These are phyloP conservation scores for Umbellularia californica DNA, from an alignment of 164 flowering plant genomes.

Conservation along the genomic window DNA sequence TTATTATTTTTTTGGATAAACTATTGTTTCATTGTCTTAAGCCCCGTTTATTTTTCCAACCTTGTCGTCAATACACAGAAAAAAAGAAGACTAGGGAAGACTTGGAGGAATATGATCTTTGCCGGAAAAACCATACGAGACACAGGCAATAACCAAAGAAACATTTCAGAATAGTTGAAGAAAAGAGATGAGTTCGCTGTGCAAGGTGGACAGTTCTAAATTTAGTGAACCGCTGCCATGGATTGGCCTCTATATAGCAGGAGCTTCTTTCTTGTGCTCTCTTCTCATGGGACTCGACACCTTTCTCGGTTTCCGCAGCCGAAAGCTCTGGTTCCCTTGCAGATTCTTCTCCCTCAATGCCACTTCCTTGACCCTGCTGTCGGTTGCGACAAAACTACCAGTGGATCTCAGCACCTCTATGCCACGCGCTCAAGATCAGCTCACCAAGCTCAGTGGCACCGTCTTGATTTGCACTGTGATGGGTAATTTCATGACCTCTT, in stretches of 20 bases:
- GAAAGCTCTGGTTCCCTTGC: conserved; percentile 12
- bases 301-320: background rate
- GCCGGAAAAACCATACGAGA: too few relatives aligned
- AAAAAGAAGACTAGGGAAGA: too few relatives aligned
- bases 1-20: too few relatives aligned
- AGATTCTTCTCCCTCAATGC: conserved; percentile 9
- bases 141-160: too few relatives aligned
- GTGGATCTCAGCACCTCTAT: conserved; percentile 12
- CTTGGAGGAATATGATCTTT: too few relatives aligned
- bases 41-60: too few relatives aligned
- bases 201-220: background rate
- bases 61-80: too few relatives aligned
- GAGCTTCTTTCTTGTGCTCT: conserved; percentile 6
- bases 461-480: conserved; percentile 7
- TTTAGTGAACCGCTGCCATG: conserved; percentile 3
- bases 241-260: conserved; percentile 5
- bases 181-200: background rate
- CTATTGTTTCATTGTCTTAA: too few relatives aligned
- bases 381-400: conserved; percentile 13
- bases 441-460: conserved; percentile 16
- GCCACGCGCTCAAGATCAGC: conserved; percentile 14
- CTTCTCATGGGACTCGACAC: conserved; percentile 5
- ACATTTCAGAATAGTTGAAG: too few relatives aligned
- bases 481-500: conserved; percentile 7
- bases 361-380: conserved; percentile 4